Conservation (phyloP, 768 basidiomycete genomes). For the Multifurca ochricompacta region DNA sequence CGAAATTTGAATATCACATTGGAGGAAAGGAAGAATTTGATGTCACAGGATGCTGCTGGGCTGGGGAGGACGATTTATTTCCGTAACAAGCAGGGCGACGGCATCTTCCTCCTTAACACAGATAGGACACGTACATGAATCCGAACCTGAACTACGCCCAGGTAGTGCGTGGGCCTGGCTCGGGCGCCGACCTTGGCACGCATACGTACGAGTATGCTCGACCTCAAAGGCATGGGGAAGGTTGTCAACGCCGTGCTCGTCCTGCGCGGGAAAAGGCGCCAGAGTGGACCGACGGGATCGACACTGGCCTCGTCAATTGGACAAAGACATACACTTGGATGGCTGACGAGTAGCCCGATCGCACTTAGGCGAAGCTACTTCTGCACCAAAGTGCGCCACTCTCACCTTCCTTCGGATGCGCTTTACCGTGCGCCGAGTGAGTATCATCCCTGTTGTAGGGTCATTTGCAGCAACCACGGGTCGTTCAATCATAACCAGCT, state of each 20-base stretch:
- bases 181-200: too few species aligned
- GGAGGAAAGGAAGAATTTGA: too few species aligned
- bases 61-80: too few species aligned
- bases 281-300: slow-evolving; percentile 24
- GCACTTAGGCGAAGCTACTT: slow-evolving; percentile 19
- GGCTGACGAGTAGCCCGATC: slow-evolving; percentile 24
- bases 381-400: slow-evolving; percentile 25
- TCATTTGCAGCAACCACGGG: too few species aligned
- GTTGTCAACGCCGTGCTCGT: too few species aligned
- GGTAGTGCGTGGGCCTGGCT: too few species aligned
- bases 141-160: slow-evolving; percentile 23
- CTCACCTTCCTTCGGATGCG: too few species aligned
- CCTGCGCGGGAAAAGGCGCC: slow-evolving; percentile 21
- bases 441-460: not conserved
- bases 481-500: slow-evolving; percentile 28
- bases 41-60: too few species aligned
- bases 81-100: too few species aligned
- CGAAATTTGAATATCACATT: too few species aligned
- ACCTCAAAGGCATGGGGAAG: slow-evolving; percentile 26
- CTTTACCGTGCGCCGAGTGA: not conserved
- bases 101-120: too few species aligned
- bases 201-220: slow-evolving; percentile 10
- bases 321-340: slow-evolving; percentile 24
- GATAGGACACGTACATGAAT: slow-evolving; percentile 29
- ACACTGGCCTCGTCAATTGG: slow-evolving; percentile 25